Evolutionary conservation across 441 rosid species (phyloP).

Genomic region (Aleurites moluccanus): DNA sequence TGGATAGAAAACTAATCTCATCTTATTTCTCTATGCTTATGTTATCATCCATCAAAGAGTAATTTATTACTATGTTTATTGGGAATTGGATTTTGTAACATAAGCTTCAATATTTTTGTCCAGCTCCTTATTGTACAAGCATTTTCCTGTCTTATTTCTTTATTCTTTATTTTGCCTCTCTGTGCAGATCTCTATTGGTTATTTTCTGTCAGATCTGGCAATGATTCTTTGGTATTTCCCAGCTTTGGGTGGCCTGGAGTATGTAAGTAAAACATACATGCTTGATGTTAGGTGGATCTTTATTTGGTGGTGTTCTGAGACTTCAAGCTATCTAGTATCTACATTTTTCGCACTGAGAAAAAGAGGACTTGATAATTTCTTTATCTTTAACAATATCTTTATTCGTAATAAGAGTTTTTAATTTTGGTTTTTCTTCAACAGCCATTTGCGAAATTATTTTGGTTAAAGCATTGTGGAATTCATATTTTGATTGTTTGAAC

Average conservation of each 20-base stretch:
- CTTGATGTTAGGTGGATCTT: slow-evolving; percentile 2
- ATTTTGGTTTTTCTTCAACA: not conserved
- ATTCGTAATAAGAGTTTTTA: not conserved
- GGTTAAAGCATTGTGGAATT: not conserved
- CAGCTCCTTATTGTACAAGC: not conserved
- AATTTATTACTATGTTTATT: not conserved
- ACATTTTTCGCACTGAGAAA: not conserved
- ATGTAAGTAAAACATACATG: slow-evolving; percentile 49
- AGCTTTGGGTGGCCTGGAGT: slow-evolving; percentile 71
- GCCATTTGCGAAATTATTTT: slow-evolving; percentile 2
- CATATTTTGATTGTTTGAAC: slow-evolving; percentile 2
- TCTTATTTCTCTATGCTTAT: not conserved
- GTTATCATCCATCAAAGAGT: not conserved
- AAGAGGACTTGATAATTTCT: slow-evolving; percentile 4
- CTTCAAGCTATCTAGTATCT: not conserved
- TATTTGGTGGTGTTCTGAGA: not conserved
- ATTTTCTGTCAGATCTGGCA: slow-evolving; percentile 70
- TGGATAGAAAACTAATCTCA: not conserved
- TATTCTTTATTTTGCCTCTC: slow-evolving; percentile 11
- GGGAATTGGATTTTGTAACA: not conserved
- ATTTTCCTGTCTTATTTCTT: not conserved
- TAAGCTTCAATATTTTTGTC: not conserved
- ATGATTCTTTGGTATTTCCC: slow-evolving; percentile 79
- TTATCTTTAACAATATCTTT: not conserved
- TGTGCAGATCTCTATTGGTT: slow-evolving; percentile 67